These are phyloP conservation scores for Saturnispora diversa DNA, from an alignment of 805 yeast genomes.

Conservation along the genomic window DNA sequence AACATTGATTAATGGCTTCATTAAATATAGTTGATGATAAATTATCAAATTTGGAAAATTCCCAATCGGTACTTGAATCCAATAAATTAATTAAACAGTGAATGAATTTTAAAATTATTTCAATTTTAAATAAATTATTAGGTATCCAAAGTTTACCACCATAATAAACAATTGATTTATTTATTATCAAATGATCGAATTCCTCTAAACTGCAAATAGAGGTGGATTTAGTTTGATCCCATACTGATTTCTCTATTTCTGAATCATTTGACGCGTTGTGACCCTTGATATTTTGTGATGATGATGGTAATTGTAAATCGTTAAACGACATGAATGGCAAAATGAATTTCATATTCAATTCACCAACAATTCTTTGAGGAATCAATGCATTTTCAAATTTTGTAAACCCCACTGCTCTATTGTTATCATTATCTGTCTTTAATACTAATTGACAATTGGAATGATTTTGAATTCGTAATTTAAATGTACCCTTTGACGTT, in stretches of 20 bases:
- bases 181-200: background rate
- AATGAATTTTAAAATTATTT: background rate
- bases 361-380: conserved; percentile 6
- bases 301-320: background rate
- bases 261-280: no score
- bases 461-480: conserved; percentile 53
- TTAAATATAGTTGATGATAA: background rate
- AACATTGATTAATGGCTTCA: background rate
- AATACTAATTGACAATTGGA: conserved; percentile 71
- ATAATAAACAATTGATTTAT: background rate
- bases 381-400: conserved; percentile 6
- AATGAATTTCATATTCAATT: background rate
- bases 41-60: conserved; percentile 3
- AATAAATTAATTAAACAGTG: conserved; percentile 1
- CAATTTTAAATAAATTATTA: background rate
- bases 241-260: background rate
- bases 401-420: conserved; percentile 10
- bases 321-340: background rate
- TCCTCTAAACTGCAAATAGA: background rate
- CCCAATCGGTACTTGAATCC: conserved; percentile 13
- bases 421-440: conserved; percentile 7
- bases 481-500: conserved; percentile 49
- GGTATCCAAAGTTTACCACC: background rate
- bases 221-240: background rate
- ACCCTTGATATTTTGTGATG: no score